Evolutionary conservation across 305 asterid species (phyloP).

Genomic region (Salvia sclarea): DNA sequence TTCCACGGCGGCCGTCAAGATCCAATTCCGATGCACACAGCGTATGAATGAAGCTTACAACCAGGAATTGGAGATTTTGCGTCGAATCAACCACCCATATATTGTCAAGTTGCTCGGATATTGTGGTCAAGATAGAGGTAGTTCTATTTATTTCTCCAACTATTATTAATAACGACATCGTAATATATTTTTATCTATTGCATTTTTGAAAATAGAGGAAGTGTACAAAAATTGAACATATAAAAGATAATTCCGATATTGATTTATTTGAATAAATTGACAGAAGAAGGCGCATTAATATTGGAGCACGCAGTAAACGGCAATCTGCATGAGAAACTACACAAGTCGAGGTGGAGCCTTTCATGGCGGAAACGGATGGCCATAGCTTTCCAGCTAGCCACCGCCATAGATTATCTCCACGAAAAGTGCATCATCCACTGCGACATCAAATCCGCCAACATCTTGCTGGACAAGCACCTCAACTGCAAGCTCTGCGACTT

Average conservation of each 20-base stretch:
- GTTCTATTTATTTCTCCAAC: not conserved
- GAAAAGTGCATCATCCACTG: constrained; percentile 55
- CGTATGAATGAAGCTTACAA: constrained; percentile 33
- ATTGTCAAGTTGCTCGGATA: constrained; percentile 41
- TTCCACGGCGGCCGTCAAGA: constrained; percentile 39
- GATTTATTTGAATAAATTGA: not conserved
- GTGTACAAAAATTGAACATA: not conserved
- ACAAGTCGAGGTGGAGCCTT: constrained; percentile 29
- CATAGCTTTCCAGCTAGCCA: constrained; percentile 66
- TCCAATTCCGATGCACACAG: constrained; percentile 40
- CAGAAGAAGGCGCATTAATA: constrained; percentile 49
- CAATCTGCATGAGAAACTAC: constrained; percentile 62
- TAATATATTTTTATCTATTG: no score
- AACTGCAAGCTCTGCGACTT: constrained; percentile 74
- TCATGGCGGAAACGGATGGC: constrained; percentile 56
- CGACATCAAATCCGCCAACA: constrained; percentile 67
- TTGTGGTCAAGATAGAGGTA: constrained; percentile 34
- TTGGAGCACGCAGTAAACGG: constrained; percentile 59
- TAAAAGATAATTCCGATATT: not conserved
- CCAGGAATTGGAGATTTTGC: constrained; percentile 41
- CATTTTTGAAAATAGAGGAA: no score
- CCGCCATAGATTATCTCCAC: constrained; percentile 65
- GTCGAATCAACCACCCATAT: constrained; percentile 35
- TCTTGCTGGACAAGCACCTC: constrained; percentile 50
- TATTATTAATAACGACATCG: no score